Base-by-base conservation (phyloP, 2,329 filamentous ascomycete species). In the Paecilomyces sp. region DNA sequence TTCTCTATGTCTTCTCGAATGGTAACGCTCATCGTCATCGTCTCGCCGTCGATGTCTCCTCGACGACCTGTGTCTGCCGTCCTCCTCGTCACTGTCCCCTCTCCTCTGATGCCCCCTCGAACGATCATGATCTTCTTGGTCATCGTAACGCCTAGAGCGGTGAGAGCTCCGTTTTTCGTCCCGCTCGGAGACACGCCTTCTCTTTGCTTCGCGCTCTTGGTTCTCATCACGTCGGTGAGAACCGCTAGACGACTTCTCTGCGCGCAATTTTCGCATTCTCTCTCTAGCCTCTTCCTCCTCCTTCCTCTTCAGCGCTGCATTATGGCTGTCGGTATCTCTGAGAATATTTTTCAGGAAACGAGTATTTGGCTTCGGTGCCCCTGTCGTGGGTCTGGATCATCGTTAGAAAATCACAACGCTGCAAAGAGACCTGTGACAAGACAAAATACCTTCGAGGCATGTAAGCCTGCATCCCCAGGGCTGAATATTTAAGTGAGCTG, bases 331-430 rank as follows among this genome's bases (percentile, higher is more conserved):
- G 8, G 91, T 95, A 65, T 94, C 89, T 63, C 88, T 89, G 62
- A 99, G 91, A 59, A 97, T 90, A 68, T 94, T 89, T 60, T 87
- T 87, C 51, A 99, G 78, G 71, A 97, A 97, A 34, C 89, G 85
- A 0, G 90, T 97, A 69, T 99, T 97, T 2, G 93, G 92, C 71
- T 93, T 97, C 0, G 90, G 91, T 63, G 83, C 84, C 57, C 87
- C 85, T 65, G 84, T 83, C 54, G 83, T 76, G 60, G 87, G 84
- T 68, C 85, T 91, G 74, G 13, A 24, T 57, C 56, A 52, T 53
- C 25, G 56, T 58, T 62, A 60, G 62, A 60, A 50, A 41, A 55
- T 31, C 8, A 15, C 13, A 54, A 55, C 28, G 15, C 13, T n/a
- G 57, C 52, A 52, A 56, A 15, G 55, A n/a, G 57, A 60, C 57